Evolutionary conservation across 306 rosid genomes (phyloP), one percentile per base, ranked within the genome.

Genomic region (Erythrophleum fordii): DNA sequence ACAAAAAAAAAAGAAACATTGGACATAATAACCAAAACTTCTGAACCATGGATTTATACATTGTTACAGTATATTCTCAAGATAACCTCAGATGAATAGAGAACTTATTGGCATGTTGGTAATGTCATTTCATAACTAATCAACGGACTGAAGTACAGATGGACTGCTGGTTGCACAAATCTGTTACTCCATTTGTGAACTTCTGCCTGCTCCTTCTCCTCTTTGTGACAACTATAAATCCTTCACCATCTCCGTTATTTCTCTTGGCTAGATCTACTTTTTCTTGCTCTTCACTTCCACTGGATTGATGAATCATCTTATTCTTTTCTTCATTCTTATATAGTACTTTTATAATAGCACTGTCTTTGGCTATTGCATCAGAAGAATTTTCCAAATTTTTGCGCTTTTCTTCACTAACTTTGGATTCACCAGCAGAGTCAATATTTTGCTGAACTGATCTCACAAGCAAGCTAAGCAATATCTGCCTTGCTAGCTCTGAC

Each of bases 401-500:
- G 26, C 41, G 48, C 65, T 79, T 84, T 75, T 80, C 87, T 66
- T 74, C 82, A 46, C 73, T 69, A 14, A 28, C 80, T 49, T 69
- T 66, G 79, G 87, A 78, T 70, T 90, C 95, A 66, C 74, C 88
- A 11, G 25, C 83, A n/a, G 88, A 62, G 64, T 91, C 93, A 82
- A 80, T 81, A 22, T 89, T 90, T 55, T 89, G 84, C 83, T 81
- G 90, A 37, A 83, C 98, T 46, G 99, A 93, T 70, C 93, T 91
- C 79, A 95, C 88, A 76, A 95, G 91, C 83, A 93, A 87, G 88
- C 99, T 87, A 26, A 95, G 89, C 87, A 95, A 75, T 83, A 95
- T 89, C 90, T 95, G 99, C 84, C 98, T 90, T 44, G 92, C 99
- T 39, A 95, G 90, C 87, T 93, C 99, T 0, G 92, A 89, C 81